Conservation (phyloP, 176 grass and related monocot genomes). For the Oryza punctata region DNA sequence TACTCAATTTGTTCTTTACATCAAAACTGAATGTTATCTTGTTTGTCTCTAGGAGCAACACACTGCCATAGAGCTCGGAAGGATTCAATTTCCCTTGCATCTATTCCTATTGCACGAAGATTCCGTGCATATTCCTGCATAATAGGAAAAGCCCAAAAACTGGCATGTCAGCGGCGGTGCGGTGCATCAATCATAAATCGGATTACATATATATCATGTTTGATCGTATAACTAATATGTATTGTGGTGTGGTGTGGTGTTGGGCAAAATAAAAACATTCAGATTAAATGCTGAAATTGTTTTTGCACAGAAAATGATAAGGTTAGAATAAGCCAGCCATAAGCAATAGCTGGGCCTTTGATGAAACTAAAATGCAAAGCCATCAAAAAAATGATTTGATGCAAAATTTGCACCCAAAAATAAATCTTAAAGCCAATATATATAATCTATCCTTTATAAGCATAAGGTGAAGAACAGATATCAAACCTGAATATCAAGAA, state of each 20-base stretch:
- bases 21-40: slow-evolving; percentile 73
- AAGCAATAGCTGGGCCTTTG: neutral
- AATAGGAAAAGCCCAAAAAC: slow-evolving; percentile 10
- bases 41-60: slow-evolving; percentile 95
- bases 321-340: neutral
- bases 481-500: slow-evolving; percentile 95
- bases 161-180: neutral
- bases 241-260: neutral
- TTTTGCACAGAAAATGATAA: neutral
- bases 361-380: neutral
- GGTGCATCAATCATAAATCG: too few species aligned
- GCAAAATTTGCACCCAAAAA: neutral
- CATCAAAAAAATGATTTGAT: neutral
- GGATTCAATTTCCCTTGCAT: slow-evolving; percentile 66
- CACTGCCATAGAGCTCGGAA: slow-evolving; percentile 86
- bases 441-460: neutral
- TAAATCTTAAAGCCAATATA: slow-evolving; percentile 2
- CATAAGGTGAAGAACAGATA: neutral
- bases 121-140: slow-evolving; percentile 90
- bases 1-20: slow-evolving; percentile 39
- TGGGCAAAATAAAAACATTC: neutral
- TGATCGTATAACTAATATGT: neutral
- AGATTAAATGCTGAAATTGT: neutral
- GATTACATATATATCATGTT: neutral
- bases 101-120: slow-evolving; percentile 68